These are phyloP conservation scores for Acacia confusa DNA, from an alignment of 306 rosid genomes.

Conservation along the genomic window DNA sequence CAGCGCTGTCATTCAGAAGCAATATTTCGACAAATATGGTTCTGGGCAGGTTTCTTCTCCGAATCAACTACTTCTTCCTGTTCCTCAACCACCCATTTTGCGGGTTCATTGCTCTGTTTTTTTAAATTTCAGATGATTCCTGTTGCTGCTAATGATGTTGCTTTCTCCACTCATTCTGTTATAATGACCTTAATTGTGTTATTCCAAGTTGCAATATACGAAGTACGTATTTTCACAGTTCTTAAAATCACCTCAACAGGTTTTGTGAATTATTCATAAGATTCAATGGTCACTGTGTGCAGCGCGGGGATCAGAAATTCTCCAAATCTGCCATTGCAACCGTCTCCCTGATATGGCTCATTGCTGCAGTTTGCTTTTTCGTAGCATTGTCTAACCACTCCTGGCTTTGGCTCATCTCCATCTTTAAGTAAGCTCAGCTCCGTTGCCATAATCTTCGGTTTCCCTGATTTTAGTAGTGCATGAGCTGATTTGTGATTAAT, in stretches of 20 bases:
- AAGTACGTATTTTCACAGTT: conserved; percentile 30
- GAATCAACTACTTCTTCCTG: background rate
- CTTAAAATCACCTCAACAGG: background rate
- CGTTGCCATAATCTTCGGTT: background rate
- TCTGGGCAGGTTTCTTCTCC: conserved; percentile 49
- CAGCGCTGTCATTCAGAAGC: conserved; percentile 65
- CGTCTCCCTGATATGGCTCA: conserved; percentile 23
- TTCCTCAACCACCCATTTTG: background rate
- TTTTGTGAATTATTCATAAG: background rate
- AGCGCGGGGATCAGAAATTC: conserved; percentile 41
- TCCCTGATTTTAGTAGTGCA: background rate
- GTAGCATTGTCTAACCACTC: conserved; percentile 39
- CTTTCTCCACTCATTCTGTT: conserved; percentile 42
- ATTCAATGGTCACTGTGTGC: conserved; percentile 1
- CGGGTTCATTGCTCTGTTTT: background rate
- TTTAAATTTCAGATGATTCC: conserved; percentile 70
- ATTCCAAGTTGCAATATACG: conserved; percentile 37
- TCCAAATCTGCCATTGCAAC: conserved; percentile 32
- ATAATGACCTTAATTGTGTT: conserved; percentile 21
- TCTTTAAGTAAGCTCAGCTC: conserved; percentile 40
- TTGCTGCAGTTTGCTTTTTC: conserved; percentile 41
- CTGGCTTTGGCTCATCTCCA: conserved; percentile 55
- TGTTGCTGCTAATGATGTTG: conserved; percentile 88
- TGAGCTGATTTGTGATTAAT: background rate
- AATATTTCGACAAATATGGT: conserved; percentile 71